A percentile compares a stretch with the other conserved stretches of the same genome.
phyloP scores from a whole-genome alignment of 2,329 filamentous ascomycete species.

The Fusarium sulawesiense region DNA sequence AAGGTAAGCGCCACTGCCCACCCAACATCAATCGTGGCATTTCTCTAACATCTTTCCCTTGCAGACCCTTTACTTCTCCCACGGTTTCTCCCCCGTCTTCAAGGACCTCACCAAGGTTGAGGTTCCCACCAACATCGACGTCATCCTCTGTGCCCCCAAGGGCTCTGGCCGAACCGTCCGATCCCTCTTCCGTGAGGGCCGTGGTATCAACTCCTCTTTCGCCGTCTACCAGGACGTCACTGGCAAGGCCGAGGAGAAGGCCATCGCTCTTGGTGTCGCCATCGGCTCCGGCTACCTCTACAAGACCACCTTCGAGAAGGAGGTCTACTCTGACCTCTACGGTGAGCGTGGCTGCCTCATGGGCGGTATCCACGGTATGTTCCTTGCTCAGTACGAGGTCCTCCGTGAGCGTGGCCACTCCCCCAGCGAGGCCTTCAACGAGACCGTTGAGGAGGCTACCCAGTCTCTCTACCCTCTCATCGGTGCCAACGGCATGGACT shows the following conservation, averaged over 20 bases:
- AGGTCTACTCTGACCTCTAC: constrained; percentile 99
- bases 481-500: constrained; percentile 98
- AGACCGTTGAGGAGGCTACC: constrained; percentile 99
- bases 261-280: constrained; percentile 94
- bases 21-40: background rate
- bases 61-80: constrained; percentile 99
- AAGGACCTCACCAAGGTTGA: constrained; percentile 99
- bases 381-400: constrained; percentile 99
- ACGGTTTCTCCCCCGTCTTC: constrained; percentile 99
- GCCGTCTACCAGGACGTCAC: constrained; percentile 99
- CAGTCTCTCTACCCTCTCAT: constrained; percentile 98
- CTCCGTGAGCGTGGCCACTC: constrained; percentile 98
- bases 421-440: constrained; percentile 99
- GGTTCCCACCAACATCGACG: constrained; percentile 93
- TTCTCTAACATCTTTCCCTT: constrained; percentile 39
- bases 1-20: constrained; percentile 73
- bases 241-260: constrained; percentile 98
- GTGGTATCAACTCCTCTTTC: constrained; percentile 99
- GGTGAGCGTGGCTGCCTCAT: constrained; percentile 99
- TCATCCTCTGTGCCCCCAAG: constrained; percentile 99
- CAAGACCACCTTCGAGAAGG: constrained; percentile 99
- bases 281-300: constrained; percentile 99
- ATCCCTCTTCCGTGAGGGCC: constrained; percentile 98
- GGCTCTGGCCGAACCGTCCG: constrained; percentile 98
- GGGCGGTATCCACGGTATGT: constrained; percentile 99